Conservation (phyloP, 2,329 filamentous ascomycete genomes). For the Pseudofabraea citricarpa region DNA sequence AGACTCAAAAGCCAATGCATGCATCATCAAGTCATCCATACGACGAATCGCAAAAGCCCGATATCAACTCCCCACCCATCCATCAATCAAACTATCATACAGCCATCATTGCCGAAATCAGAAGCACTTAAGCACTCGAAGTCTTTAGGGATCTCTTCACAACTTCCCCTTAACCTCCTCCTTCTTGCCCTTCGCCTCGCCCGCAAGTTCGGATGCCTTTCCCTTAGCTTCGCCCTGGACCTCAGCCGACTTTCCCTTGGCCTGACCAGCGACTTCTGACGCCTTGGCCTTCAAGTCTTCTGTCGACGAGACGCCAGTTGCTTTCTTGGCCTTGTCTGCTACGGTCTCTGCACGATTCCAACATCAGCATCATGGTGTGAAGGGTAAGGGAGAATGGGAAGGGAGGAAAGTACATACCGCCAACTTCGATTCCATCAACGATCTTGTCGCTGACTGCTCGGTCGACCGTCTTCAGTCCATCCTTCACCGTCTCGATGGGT, state of each 20-base stretch:
- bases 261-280: constrained; percentile 25
- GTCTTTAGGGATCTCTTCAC: constrained; percentile 2
- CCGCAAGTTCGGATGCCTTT: constrained; percentile 30
- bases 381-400: not conserved
- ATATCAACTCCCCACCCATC: too few relatives aligned
- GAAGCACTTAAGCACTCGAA: too few relatives aligned
- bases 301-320: constrained; percentile 27
- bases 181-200: constrained; percentile 31
- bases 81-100: too few relatives aligned
- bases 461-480: constrained; percentile 55
- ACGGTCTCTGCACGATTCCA: constrained; percentile 25
- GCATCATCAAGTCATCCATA: too few relatives aligned
- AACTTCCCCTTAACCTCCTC: constrained; percentile 33
- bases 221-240: constrained; percentile 38
- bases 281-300: constrained; percentile 38
- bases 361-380: not conserved
- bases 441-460: constrained; percentile 55
- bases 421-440: constrained; percentile 55
- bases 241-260: constrained; percentile 28
- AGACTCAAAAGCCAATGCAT: too few relatives aligned
- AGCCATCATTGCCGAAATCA: too few relatives aligned
- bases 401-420: constrained; percentile 38
- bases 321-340: constrained; percentile 45
- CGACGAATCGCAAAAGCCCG: too few relatives aligned
- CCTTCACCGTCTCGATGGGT: constrained; percentile 51